Conservation (phyloP, 306 rosid genomes). For the Biancaea sappan region DNA sequence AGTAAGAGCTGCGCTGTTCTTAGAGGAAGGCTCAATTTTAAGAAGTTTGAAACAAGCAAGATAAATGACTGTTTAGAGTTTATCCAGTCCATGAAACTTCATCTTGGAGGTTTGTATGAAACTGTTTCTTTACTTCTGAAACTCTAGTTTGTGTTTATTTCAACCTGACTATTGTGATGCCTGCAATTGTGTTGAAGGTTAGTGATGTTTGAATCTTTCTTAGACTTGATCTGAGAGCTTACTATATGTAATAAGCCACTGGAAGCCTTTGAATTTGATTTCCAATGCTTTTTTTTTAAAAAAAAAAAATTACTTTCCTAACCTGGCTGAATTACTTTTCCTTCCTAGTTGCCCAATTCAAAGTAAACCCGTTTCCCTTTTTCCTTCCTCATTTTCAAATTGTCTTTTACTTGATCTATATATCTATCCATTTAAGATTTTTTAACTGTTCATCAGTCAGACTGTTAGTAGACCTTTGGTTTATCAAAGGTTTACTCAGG, state of each 20-base stretch:
- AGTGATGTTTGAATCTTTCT: background rate
- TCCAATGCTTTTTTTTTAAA: background rate
- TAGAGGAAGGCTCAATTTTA: constrained; percentile 81
- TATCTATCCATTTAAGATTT: constrained; percentile 17
- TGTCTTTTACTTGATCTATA: constrained; percentile 1
- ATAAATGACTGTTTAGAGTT: constrained; percentile 80
- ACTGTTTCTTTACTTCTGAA: constrained; percentile 18
- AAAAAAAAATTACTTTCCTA: no score
- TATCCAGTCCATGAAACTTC: constrained; percentile 68
- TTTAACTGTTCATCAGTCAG: background rate
- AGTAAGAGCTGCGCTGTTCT: constrained; percentile 41
- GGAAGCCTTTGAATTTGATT: constrained; percentile 15
- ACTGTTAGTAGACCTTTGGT: no score
- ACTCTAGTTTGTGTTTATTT: constrained; percentile 17
- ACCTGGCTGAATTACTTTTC: constrained; percentile 12
- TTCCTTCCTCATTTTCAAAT: background rate
- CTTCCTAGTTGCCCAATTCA: background rate
- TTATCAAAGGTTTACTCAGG: no score
- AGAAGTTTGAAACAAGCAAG: constrained; percentile 82
- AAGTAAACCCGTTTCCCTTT: background rate
- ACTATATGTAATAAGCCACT: background rate
- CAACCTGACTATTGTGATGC: constrained; percentile 14
- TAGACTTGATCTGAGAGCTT: constrained; percentile 6
- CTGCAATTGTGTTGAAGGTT: constrained; percentile 6
- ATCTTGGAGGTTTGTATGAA: constrained; percentile 53